These are phyloP conservation scores for Thermothelomyces thermophilus DNA, from an alignment of 2,329 filamentous ascomycete species.

Conservation along the genomic window DNA sequence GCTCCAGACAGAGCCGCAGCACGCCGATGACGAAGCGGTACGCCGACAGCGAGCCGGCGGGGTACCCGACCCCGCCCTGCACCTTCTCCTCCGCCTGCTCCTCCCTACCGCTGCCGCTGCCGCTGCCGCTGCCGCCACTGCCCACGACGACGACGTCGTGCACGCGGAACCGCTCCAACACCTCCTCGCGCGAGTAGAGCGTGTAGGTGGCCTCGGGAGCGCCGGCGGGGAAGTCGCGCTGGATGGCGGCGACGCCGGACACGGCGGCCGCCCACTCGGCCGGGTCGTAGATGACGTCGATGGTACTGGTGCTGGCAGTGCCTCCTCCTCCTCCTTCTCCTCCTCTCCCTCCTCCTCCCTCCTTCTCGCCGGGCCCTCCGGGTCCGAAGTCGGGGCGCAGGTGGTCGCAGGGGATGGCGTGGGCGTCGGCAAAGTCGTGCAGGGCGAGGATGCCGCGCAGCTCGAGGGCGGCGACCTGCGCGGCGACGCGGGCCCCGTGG, in stretches of 20 bases:
- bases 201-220: conserved; percentile 35
- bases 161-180: conserved; percentile 32
- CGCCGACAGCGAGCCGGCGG: conserved; percentile 36
- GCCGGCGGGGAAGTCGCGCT: conserved; percentile 33
- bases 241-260: conserved; percentile 39
- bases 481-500: conserved; percentile 43
- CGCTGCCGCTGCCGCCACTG: too few relatives aligned
- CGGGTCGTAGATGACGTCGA: conserved; percentile 52
- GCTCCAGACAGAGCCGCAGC: conserved; percentile 37
- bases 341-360: too few relatives aligned
- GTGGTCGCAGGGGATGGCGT: conserved; percentile 47
- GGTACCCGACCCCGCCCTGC: conserved; percentile 42
- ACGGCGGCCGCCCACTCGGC: conserved; percentile 34
- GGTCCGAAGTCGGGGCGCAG: conserved; percentile 39
- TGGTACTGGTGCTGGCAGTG: too few relatives aligned
- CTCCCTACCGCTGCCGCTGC: neutral
- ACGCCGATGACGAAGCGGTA: conserved; percentile 37
- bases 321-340: too few relatives aligned
- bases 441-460: conserved; percentile 48
- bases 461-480: conserved; percentile 45
- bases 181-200: conserved; percentile 38
- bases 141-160: too few relatives aligned
- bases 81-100: conserved; percentile 29
- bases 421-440: conserved; percentile 42
- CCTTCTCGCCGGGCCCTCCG: too few relatives aligned